phyloP scores from a whole-genome alignment of 1,284 basidiomycete genomes.

The Tylopilus sp. region DNA sequence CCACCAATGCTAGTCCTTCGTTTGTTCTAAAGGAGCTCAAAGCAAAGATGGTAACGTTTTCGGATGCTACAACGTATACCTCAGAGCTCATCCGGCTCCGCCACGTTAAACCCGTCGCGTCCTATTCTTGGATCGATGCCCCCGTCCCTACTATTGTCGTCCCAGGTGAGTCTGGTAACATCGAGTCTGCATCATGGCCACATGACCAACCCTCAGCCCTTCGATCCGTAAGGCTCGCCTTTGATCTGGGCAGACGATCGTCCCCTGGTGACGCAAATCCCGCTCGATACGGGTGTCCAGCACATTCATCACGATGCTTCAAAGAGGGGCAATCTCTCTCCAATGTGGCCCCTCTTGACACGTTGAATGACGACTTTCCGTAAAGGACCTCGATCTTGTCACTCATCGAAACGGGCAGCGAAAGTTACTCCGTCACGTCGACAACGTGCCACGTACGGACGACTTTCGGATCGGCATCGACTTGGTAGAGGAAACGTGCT shows the following conservation, averaged over 20 bases:
- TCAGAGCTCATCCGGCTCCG: conserved; percentile 37
- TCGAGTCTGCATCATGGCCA: background rate
- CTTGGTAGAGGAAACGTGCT: conserved; percentile 40
- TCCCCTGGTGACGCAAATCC: conserved; percentile 33
- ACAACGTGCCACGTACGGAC: conserved; percentile 12
- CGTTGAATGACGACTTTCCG: conserved; percentile 42
- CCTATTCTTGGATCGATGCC: conserved; percentile 48
- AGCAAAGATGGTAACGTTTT: conserved; percentile 23
- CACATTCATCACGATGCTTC: conserved; percentile 45
- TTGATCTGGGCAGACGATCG: conserved; percentile 43
- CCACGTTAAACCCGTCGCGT: conserved; percentile 40
- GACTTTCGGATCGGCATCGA: conserved; percentile 51
- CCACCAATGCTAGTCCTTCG: too few relatives aligned
- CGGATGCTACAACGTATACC: conserved; percentile 17
- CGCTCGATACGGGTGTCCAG: conserved; percentile 40
- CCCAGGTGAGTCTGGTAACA: conserved; percentile 36
- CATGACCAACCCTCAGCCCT: too few relatives aligned
- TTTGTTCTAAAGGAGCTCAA: conserved; percentile 41
- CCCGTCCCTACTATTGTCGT: conserved; percentile 42
- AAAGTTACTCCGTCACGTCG: conserved; percentile 47
- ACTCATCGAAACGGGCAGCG: conserved; percentile 51
- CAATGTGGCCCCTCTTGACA: conserved; percentile 48
- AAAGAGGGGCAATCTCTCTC: conserved; percentile 44
- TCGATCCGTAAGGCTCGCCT: conserved; percentile 47
- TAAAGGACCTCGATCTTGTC: conserved; percentile 45